Conservation (phyloP, 345 rosid genomes). For the Eucalyptus curtisii region DNA sequence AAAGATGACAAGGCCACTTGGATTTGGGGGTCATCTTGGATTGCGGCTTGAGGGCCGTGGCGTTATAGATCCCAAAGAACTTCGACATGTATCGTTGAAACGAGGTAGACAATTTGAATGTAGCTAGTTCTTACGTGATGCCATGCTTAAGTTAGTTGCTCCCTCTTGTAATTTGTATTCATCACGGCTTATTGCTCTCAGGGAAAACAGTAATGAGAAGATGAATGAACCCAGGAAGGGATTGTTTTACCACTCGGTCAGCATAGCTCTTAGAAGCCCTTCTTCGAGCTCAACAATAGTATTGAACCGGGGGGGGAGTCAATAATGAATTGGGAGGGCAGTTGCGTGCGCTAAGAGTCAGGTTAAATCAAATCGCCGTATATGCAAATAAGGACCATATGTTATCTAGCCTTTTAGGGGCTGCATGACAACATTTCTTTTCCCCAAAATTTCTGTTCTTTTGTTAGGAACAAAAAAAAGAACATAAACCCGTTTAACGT, state of each 20-base stretch:
- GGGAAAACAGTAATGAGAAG: no score
- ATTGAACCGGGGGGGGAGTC: no score
- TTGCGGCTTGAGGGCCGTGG: neutral
- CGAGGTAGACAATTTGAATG: constrained; percentile 10
- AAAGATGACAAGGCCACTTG: neutral
- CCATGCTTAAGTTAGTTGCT: neutral
- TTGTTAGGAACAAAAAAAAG: no score
- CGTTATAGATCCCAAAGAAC: neutral
- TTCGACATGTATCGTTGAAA: constrained; percentile 29
- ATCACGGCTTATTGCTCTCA: no score
- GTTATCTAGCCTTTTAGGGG: neutral
- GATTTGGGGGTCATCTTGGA: neutral
- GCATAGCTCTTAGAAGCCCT: no score
- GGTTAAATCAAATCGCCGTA: neutral
- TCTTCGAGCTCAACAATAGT: no score
- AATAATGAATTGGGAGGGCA: neutral
- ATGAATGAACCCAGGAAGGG: no score
- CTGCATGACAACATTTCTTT: no score
- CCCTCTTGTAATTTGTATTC: neutral
- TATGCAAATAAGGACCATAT: neutral
- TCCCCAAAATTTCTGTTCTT: no score
- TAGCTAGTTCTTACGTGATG: neutral
- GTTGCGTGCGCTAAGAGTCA: neutral
- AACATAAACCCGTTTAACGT: no score
- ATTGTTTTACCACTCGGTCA: no score